A percentile compares a stretch with the other conserved stretches of the same genome.
phyloP scores from a whole-genome alignment of 108 stramenopile genomes.

The Thalassiosira profunda region DNA sequence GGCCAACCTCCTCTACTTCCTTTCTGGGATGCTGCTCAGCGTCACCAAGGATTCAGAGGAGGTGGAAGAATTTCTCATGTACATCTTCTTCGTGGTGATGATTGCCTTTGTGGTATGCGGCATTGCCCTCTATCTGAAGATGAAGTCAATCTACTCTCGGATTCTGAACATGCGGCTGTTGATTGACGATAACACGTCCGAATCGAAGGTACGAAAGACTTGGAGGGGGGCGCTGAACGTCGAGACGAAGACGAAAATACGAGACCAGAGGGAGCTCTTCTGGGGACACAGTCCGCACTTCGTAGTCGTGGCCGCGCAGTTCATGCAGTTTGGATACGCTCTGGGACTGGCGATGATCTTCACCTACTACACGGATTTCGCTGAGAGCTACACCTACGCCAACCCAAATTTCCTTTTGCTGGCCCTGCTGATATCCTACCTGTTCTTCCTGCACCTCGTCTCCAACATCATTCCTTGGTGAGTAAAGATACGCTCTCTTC shows the following conservation, averaged over 20 bases:
- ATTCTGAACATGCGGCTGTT: slow-evolving; percentile 46
- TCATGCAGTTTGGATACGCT: slow-evolving; percentile 89
- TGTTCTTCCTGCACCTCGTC: slow-evolving; percentile 61
- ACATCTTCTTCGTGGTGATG: slow-evolving; percentile 45
- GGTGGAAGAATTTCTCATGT: slow-evolving; percentile 33
- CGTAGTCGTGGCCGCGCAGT: slow-evolving; percentile 77
- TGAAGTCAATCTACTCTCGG: slow-evolving; percentile 48
- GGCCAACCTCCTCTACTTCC: slow-evolving; percentile 70
- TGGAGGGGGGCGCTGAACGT: slow-evolving; percentile 13
- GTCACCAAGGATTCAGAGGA: slow-evolving; percentile 16
- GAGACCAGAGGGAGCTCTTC: slow-evolving; percentile 69
- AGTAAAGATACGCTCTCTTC: too few relatives aligned
- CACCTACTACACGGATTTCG: slow-evolving; percentile 52
- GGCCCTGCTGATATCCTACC: slow-evolving; percentile 53
- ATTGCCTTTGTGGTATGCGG: slow-evolving; percentile 18
- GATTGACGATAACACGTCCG: too few relatives aligned
- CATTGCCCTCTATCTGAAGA: slow-evolving; percentile 32
- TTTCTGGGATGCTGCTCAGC: slow-evolving; percentile 60
- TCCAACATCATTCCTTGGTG: slow-evolving; percentile 67
- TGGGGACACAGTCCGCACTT: slow-evolving; percentile 76
- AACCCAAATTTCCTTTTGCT: too few relatives aligned
- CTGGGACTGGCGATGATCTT: slow-evolving; percentile 73
- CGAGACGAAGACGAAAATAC: slow-evolving; percentile 12
- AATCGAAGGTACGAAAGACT: too few relatives aligned
- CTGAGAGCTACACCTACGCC: not conserved